phyloP scores from a whole-genome alignment of 2,329 filamentous ascomycete genomes.

The Dactylellina haptotyla region DNA sequence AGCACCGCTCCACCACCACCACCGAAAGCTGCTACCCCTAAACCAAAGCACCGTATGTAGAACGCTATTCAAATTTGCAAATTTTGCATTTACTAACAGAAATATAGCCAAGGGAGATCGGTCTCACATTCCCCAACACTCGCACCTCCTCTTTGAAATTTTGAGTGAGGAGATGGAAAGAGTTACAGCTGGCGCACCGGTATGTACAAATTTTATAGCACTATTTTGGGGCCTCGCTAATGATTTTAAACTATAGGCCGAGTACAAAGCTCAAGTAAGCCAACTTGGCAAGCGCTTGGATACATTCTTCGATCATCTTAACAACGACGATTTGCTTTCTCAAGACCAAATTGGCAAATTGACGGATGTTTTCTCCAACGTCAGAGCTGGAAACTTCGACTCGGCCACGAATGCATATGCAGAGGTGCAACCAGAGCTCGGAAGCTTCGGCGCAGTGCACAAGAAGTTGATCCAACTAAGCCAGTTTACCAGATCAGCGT shows the following conservation, averaged over 20 bases:
- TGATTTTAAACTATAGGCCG: slow-evolving; percentile 59
- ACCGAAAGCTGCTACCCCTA: slow-evolving; percentile 64
- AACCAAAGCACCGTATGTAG: slow-evolving; percentile 72
- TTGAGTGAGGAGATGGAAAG: slow-evolving; percentile 86
- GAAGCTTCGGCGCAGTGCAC: slow-evolving; percentile 21
- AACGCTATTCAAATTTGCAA: slow-evolving; percentile 31
- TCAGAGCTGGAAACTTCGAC: slow-evolving; percentile 80
- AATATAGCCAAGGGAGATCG: slow-evolving; percentile 76
- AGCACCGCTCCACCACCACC: slow-evolving; percentile 65
- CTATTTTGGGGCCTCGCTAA: neutral
- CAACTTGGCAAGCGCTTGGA: slow-evolving; percentile 93
- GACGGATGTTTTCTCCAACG: slow-evolving; percentile 63
- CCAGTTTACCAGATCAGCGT: slow-evolving; percentile 20
- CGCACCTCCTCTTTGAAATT: slow-evolving; percentile 82
- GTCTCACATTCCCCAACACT: slow-evolving; percentile 82
- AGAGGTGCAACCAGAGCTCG: slow-evolving; percentile 13
- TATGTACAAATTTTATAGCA: slow-evolving; percentile 26
- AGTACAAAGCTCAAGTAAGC: slow-evolving; percentile 88
- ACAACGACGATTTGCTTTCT: slow-evolving; percentile 77
- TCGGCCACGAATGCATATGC: slow-evolving; percentile 64
- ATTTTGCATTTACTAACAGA: slow-evolving; percentile 56
- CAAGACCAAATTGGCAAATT: slow-evolving; percentile 11
- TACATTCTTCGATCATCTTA: slow-evolving; percentile 95
- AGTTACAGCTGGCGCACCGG: slow-evolving; percentile 83
- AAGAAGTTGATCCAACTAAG: slow-evolving; percentile 51